phyloP scores from a whole-genome alignment of 2,329 filamentous ascomycete species.

The Metarhizium brunneum region DNA sequence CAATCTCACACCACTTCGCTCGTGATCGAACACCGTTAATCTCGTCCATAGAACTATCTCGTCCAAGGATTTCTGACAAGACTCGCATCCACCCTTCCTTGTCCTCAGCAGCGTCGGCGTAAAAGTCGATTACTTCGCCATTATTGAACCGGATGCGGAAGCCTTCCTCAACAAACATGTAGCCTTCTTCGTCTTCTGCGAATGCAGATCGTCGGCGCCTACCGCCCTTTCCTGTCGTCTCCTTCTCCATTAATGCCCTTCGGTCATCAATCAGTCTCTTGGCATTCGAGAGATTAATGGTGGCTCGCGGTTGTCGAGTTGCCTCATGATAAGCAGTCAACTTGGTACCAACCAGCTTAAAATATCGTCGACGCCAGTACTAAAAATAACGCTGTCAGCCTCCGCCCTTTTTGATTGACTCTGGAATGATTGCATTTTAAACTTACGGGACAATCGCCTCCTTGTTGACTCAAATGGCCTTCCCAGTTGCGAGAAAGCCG shows the following conservation, averaged over 20 bases:
- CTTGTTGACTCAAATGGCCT: slow-evolving; percentile 88
- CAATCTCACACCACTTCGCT: slow-evolving; percentile 58
- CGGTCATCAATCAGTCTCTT: slow-evolving; percentile 91
- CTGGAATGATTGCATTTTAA: not conserved
- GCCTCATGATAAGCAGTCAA: slow-evolving; percentile 94
- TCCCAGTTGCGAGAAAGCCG: slow-evolving; percentile 72
- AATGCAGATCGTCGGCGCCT: slow-evolving; percentile 88
- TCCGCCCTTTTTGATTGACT: not conserved
- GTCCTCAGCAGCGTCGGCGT: slow-evolving; percentile 77
- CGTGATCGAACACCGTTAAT: slow-evolving; percentile 30
- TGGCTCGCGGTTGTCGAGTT: slow-evolving; percentile 88
- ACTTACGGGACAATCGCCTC: slow-evolving; percentile 93
- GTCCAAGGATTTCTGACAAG: slow-evolving; percentile 61
- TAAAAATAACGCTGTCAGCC: slow-evolving; percentile 36
- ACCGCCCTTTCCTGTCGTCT: slow-evolving; percentile 66
- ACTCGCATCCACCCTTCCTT: slow-evolving; percentile 95
- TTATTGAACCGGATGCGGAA: slow-evolving; percentile 99
- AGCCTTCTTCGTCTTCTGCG: slow-evolving; percentile 95
- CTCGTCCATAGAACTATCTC: slow-evolving; percentile 39
- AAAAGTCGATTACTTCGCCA: slow-evolving; percentile 96
- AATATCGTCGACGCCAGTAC: slow-evolving; percentile 98
- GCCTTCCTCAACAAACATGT: slow-evolving; percentile 98
- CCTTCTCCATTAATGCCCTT: slow-evolving; percentile 70
- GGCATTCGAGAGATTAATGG: slow-evolving; percentile 91
- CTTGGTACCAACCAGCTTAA: slow-evolving; percentile 84